A percentile compares a stretch with the other conserved stretches of the same genome.
These are phyloP conservation scores for Venturia nashicola DNA, from an alignment of 2,329 filamentous ascomycete species.

Conservation along the genomic window DNA sequence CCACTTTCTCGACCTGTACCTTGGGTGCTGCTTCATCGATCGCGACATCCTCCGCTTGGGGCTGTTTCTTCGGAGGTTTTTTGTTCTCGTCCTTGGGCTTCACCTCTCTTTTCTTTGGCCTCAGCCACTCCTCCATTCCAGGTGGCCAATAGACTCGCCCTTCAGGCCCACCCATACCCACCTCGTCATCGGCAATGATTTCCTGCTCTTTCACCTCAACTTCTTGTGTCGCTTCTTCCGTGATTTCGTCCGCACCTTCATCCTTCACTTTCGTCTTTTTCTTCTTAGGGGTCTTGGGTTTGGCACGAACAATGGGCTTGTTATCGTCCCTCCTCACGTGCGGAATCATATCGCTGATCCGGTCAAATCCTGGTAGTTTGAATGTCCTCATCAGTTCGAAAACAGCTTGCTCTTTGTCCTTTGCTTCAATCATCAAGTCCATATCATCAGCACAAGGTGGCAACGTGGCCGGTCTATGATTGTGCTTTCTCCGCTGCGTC, in stretches of 20 bases:
- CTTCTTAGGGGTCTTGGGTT: slow-evolving; percentile 23
- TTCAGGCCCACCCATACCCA: slow-evolving; percentile 77
- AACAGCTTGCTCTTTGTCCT: slow-evolving; percentile 94
- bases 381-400: slow-evolving; percentile 88
- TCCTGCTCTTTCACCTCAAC: slow-evolving; percentile 17
- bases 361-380: slow-evolving; percentile 67
- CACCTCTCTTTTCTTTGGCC: slow-evolving; percentile 56
- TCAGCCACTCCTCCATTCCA: slow-evolving; percentile 82
- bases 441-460: slow-evolving; percentile 73
- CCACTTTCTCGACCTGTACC: neutral
- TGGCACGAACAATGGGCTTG: slow-evolving; percentile 36
- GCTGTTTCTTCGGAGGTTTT: slow-evolving; percentile 3
- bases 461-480: slow-evolving; percentile 61
- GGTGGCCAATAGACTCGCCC: slow-evolving; percentile 81
- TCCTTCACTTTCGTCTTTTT: slow-evolving; percentile 23
- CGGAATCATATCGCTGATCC: slow-evolving; percentile 65
- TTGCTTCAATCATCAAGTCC: slow-evolving; percentile 99
- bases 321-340: slow-evolving; percentile 68
- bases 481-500: slow-evolving; percentile 73
- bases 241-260: slow-evolving; percentile 25
- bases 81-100: slow-evolving; percentile 5
- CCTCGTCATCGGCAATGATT: slow-evolving; percentile 50
- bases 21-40: neutral
- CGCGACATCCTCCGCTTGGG: neutral
- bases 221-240: slow-evolving; percentile 27